Evolutionary conservation across 345 rosid species (phyloP).

Genomic region (Boechera stricta): DNA sequence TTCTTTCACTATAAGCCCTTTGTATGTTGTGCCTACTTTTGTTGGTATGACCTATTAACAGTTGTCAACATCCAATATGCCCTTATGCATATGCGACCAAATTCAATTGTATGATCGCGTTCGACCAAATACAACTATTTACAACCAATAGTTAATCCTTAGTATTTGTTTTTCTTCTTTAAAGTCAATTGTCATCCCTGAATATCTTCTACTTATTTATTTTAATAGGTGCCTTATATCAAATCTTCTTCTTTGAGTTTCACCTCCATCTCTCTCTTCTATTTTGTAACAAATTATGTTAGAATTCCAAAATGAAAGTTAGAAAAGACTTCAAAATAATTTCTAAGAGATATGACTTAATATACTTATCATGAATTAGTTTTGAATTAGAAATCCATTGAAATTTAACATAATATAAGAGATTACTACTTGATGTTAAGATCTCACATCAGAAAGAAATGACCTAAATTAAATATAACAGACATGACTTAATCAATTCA

Average conservation of each 20-base stretch:
- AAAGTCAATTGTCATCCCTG: background rate
- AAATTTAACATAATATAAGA: background rate
- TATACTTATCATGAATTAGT: background rate
- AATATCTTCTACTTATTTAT: background rate
- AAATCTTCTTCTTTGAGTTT: background rate
- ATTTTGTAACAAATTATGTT: background rate
- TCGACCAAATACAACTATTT: background rate
- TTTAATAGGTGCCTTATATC: background rate
- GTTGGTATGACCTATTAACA: slow-evolving; percentile 24
- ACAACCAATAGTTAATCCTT: background rate
- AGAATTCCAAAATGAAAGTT: background rate
- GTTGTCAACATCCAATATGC: slow-evolving; percentile 20
- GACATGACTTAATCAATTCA: no score
- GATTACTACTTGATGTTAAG: no score
- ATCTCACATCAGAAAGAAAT: no score
- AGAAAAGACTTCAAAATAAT: background rate
- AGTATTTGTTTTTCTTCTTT: background rate
- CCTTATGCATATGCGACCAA: slow-evolving; percentile 1
- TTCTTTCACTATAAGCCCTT: background rate
- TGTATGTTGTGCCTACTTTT: slow-evolving; percentile 15
- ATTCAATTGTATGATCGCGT: slow-evolving; percentile 2
- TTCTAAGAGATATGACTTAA: background rate
- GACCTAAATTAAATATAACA: no score
- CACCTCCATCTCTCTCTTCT: background rate
- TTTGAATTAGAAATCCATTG: no score